These are phyloP conservation scores for Phellinidium pouzarii DNA, from an alignment of 1,284 basidiomycete genomes.

Conservation along the genomic window DNA sequence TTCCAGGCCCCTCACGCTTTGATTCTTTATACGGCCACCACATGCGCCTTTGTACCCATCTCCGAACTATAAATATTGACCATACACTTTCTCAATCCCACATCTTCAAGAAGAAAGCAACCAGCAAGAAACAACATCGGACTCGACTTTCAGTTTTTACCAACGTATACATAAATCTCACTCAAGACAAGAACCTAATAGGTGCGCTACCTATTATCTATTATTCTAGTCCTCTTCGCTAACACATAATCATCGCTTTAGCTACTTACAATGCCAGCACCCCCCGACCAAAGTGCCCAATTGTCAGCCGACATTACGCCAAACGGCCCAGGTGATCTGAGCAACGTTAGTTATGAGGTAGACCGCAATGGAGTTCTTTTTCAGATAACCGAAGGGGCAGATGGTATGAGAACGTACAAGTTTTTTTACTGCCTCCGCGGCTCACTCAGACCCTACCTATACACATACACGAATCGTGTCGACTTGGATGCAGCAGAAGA, in stretches of 20 bases:
- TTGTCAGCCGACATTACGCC: background rate
- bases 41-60: too few relatives aligned
- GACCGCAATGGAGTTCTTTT: background rate
- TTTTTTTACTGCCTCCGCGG: slow-evolving; percentile 2
- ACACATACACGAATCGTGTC: background rate
- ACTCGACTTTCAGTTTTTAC: too few relatives aligned
- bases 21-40: too few relatives aligned
- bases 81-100: too few relatives aligned
- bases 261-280: background rate
- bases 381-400: background rate
- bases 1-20: too few relatives aligned
- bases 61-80: too few relatives aligned
- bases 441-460: background rate
- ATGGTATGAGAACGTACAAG: background rate
- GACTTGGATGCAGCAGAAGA: background rate
- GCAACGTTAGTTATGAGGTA: background rate
- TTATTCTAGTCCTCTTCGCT: background rate
- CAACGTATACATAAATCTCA: too few relatives aligned
- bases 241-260: background rate
- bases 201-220: background rate
- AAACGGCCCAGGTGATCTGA: background rate
- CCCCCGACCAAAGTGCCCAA: background rate
- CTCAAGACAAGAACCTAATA: background rate
- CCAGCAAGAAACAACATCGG: too few relatives aligned
- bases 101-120: too few relatives aligned